Evolutionary conservation across 371 early-diverging fungal species (phyloP), one percentile per base, ranked within the genome.

Genomic region (Zychaea mexicana): DNA sequence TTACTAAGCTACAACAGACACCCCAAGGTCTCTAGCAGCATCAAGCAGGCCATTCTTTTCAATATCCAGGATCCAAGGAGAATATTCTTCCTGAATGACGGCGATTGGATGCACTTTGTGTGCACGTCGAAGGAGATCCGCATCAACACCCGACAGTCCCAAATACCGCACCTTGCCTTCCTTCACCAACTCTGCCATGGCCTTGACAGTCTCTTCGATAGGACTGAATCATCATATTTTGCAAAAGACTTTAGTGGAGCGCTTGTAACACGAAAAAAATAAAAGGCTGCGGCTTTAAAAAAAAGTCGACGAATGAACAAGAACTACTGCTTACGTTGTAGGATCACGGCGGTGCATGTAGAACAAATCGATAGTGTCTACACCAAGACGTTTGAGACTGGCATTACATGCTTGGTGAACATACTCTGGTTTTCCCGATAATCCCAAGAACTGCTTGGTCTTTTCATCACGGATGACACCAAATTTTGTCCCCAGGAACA

Each of bases 71-170:
- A 73, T 53, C 83, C 84, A 85, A 8, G 85, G 85, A 42, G 74
- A 72, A 67, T 78, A 83, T 62, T 82, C 80, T 17, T 83, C 64
- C 65, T 90, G 83, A 26, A 85, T 70, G 4, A 88, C 87, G 17
- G 85, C 60, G 38, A 90, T 88, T 24, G 87, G 89, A 65, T 90
- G 88, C 2, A 90, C 74, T 58, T 76, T 77, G 69, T 85, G 71
- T 24, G 89, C 91, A 3, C 83, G 78, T 17, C 88, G 77, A 27
- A 90, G 67, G 3, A 65, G 69, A 0, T 72, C 77, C 0, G 88
- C 85, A 22, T 65, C 64, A 66, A 84, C 85, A 54, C 88, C 86
- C 3, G 83, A 85, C 1, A 88, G 72, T 0, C 91, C 91, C 22
- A 90, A 49, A 64, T 79, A 85, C 17, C 74, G 72, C 2, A 88